phyloP scores from a whole-genome alignment of 345 rosid genomes.

The Arabis alpina region DNA sequence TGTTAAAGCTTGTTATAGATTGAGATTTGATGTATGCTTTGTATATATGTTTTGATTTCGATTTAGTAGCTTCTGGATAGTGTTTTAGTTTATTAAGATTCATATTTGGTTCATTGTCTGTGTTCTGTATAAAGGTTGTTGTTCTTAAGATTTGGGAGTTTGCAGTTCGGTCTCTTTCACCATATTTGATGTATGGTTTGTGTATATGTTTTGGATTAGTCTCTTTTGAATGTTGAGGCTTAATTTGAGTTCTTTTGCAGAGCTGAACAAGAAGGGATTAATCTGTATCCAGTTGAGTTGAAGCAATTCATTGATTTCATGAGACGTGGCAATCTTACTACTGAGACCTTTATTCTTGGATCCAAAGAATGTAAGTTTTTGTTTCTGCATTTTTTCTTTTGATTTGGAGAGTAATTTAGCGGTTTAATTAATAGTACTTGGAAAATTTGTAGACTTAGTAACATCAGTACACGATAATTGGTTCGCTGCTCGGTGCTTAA shows the following conservation, averaged over 20 bases:
- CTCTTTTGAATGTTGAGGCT: constrained; percentile 22
- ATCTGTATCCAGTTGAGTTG: constrained; percentile 60
- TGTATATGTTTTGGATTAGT: not conserved
- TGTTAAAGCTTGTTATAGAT: too few relatives aligned
- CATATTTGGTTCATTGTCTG: too few relatives aligned
- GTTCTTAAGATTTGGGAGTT: not conserved
- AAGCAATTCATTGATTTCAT: constrained; percentile 66
- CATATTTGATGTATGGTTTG: too few relatives aligned
- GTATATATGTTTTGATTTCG: too few relatives aligned
- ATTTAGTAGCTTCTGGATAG: too few relatives aligned
- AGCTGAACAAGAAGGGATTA: constrained; percentile 75
- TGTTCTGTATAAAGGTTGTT: not conserved
- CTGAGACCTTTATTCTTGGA: constrained; percentile 72
- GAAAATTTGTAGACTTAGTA: constrained; percentile 55
- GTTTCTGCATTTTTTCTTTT: not conserved
- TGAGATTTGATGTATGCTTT: not conserved
- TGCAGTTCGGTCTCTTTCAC: too few relatives aligned
- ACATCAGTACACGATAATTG: constrained; percentile 82
- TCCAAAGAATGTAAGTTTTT: constrained; percentile 64
- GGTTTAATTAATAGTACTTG: constrained; percentile 7
- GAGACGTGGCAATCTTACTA: constrained; percentile 67
- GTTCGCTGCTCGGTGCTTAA: constrained; percentile 81
- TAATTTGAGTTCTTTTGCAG: constrained; percentile 43
- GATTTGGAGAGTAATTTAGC: constrained; percentile 16
- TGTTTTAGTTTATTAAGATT: too few relatives aligned